Base-by-base conservation (phyloP, 768 basidiomycete species). In the Tephrocybe sp. region DNA sequence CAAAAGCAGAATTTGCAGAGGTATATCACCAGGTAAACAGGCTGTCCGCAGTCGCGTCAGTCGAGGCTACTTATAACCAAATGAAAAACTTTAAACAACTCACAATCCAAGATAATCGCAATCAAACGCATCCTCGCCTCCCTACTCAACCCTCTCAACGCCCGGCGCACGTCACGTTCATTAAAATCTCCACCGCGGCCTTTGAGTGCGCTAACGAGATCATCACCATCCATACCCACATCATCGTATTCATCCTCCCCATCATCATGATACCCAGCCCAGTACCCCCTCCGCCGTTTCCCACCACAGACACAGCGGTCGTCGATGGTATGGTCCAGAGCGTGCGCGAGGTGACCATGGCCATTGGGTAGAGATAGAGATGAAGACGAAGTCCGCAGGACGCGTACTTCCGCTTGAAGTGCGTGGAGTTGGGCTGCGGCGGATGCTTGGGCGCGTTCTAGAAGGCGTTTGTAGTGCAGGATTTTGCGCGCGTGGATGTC, bases 341-440 rank as follows among this genome's bases (percentile, higher is more conserved):
- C 51, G 13, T 55, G 61, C 8, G 64, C 52, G 10, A 53, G 45
- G n/a, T 64, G 55, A 6, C 17, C 4, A 19, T 49, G 53, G 12
- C 54, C 52, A 51, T 60, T 57, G 39, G 48, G 39, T 13, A 45
- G 53, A 46, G 45, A 55, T n/a, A n/a, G n/a, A 35, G 60, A 54
- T 13, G 56, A 59, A 34, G 66, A 52, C 53, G 68, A 75, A 11
- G 71, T 68, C 38, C 86, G 81, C 26, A 92, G 71, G 22, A 89
- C 72, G 11, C 82, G 74, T 3, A 91, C 72, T 61, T 93, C 89
- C 1, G 89, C 90, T 67, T 92, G 90, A 1, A 94, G 71, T 0
- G 92, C 90, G 60, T 93, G 90, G 1, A 92, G 72, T 60, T 93
- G 92, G 1, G 89, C 85, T 0, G 90, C 88, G 1, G 86, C 77